phyloP scores from a whole-genome alignment of 208 protist genomes.

The Wallacemonas sp. region DNA sequence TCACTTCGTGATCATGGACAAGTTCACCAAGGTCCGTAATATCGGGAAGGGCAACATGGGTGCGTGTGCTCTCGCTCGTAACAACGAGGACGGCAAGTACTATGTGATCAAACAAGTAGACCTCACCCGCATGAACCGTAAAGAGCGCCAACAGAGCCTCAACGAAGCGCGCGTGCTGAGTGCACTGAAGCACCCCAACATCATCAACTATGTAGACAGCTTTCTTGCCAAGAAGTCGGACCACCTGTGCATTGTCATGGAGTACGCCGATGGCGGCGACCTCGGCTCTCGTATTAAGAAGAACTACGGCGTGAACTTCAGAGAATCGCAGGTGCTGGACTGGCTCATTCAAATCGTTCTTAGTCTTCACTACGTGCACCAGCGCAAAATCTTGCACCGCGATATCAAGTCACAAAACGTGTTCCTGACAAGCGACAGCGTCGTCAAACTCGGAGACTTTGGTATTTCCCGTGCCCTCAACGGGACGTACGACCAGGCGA shows the following conservation, averaged over 20 bases:
- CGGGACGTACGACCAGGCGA: conserved; percentile 90
- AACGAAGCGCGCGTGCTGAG: conserved; percentile 91
- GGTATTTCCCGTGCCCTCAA: conserved; percentile 91
- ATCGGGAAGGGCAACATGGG: conserved; percentile 95
- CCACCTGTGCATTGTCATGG: conserved; percentile 93
- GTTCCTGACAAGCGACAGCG: conserved; percentile 85
- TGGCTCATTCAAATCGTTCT: conserved; percentile 90
- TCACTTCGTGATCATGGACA: conserved; percentile 66
- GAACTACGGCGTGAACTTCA: conserved; percentile 72
- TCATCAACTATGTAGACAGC: conserved; percentile 93
- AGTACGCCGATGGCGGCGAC: conserved; percentile 90
- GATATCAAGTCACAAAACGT: conserved; percentile 95
- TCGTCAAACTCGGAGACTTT: conserved; percentile 94
- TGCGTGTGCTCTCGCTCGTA: conserved; percentile 86
- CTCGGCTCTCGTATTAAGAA: conserved; percentile 77
- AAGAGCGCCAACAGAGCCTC: conserved; percentile 87
- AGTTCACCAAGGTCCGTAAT: conserved; percentile 88
- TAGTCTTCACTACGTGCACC: conserved; percentile 90
- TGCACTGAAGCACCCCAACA: conserved; percentile 92
- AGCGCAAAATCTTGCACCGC: conserved; percentile 92
- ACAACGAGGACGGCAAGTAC: conserved; percentile 90
- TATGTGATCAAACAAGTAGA: conserved; percentile 95
- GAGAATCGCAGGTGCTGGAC: conserved; percentile 83
- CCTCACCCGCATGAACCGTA: conserved; percentile 84
- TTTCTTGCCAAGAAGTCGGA: conserved; percentile 89